Percentiles rank a stretch among this genome's conserved stretches.
phyloP scores from a whole-genome alignment of 495 filamentous ascomycete species.

The Talaromyces borbonicus region DNA sequence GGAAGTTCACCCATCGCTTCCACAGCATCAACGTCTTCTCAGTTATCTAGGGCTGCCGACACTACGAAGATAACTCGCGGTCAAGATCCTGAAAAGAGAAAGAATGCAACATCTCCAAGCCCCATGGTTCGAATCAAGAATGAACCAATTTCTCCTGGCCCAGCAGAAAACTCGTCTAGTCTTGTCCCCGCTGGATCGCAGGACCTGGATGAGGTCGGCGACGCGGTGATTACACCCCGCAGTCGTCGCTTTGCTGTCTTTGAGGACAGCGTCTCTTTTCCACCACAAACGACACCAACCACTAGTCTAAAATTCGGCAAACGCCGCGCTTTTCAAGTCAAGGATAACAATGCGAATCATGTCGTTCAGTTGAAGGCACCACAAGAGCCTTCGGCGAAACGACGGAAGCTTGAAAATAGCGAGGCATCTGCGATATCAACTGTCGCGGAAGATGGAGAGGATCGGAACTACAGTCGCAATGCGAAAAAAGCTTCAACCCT shows the following conservation, averaged over 20 bases:
- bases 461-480: not conserved
- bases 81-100: too few relatives aligned
- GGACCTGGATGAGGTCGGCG: slow-evolving; percentile 63
- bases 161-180: slow-evolving; percentile 15
- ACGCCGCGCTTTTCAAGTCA: slow-evolving; percentile 7
- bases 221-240: slow-evolving; percentile 54
- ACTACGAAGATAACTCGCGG: too few relatives aligned
- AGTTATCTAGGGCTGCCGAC: too few relatives aligned
- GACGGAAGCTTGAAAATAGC: not conserved
- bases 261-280: not conserved
- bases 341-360: slow-evolving; percentile 7
- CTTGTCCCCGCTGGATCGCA: slow-evolving; percentile 39
- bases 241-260: slow-evolving; percentile 16
- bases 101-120: too few relatives aligned
- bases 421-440: not conserved
- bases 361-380: not conserved
- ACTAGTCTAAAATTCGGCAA: not conserved
- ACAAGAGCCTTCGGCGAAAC: not conserved
- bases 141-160: slow-evolving; percentile 18
- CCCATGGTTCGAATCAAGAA: slow-evolving; percentile 21
- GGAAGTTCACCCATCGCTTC: not conserved
- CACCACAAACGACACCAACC: not conserved
- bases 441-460: slow-evolving; percentile 1
- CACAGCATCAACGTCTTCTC: not conserved
- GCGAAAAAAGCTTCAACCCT: not conserved